phyloP scores from a whole-genome alignment of 1,284 basidiomycete species.

The Moesziomyces antarcticus region DNA sequence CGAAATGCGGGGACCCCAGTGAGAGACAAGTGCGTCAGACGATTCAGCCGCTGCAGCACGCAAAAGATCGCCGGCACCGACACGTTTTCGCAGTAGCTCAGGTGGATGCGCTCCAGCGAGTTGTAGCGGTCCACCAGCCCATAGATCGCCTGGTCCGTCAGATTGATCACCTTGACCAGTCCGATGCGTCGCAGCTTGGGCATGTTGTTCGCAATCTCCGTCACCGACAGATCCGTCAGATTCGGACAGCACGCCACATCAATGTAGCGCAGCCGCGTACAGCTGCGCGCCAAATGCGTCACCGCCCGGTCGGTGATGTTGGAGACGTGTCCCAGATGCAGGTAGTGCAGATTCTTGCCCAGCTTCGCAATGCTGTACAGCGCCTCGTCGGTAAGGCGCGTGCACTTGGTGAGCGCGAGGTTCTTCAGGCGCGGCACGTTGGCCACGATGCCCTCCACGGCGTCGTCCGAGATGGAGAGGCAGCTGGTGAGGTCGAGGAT shows the following conservation, averaged over 20 bases:
- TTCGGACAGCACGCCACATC: conserved; percentile 95
- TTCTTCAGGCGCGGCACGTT: conserved; percentile 91
- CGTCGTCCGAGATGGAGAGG: conserved; percentile 82
- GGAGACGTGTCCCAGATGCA: conserved; percentile 91
- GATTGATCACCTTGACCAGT: conserved; percentile 86
- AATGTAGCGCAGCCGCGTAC: conserved; percentile 93
- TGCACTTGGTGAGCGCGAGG: conserved; percentile 91
- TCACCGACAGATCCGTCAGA: conserved; percentile 91
- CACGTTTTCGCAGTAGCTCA: conserved; percentile 97
- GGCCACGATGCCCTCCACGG: conserved; percentile 87
- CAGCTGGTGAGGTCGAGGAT: conserved; percentile 78
- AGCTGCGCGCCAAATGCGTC: conserved; percentile 82
- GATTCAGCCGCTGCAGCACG: conserved; percentile 84
- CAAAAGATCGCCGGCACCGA: conserved; percentile 90
- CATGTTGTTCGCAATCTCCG: conserved; percentile 83
- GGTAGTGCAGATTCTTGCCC: conserved; percentile 91
- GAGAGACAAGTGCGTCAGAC: conserved; percentile 91
- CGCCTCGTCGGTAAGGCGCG: conserved; percentile 82
- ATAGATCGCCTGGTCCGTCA: conserved; percentile 93
- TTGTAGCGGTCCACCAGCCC: conserved; percentile 80
- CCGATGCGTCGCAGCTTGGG: conserved; percentile 94
- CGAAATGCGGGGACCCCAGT: conserved; percentile 95
- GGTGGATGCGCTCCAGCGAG: conserved; percentile 87
- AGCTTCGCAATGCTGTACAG: conserved; percentile 86
- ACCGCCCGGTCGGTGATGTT: conserved; percentile 90